Percentiles rank a stretch among this genome's conserved stretches.
These are phyloP conservation scores for Parachlorella kessleri DNA, from an alignment of 139 green algal species.

Conservation along the genomic window DNA sequence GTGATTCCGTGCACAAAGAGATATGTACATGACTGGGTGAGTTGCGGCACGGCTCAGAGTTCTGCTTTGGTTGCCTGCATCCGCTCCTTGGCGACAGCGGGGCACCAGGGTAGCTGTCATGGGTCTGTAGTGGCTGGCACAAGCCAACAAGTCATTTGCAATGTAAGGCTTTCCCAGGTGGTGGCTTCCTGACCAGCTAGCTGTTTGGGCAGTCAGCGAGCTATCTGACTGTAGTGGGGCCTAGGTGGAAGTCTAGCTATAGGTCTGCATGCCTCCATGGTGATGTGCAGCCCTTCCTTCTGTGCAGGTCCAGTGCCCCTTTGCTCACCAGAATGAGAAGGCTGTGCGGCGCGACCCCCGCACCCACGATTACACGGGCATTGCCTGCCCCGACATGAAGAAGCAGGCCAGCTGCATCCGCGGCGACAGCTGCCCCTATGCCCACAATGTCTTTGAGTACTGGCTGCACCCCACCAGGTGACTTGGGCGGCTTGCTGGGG, in stretches of 20 bases:
- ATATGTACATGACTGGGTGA: no score
- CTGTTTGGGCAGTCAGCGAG: conserved; percentile 26
- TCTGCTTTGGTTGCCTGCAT: no score
- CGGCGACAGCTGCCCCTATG: conserved; percentile 79
- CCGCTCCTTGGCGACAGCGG: no score
- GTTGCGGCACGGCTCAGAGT: no score
- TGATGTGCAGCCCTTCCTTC: neutral
- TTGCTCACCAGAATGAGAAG: neutral
- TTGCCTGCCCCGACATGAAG: neutral
- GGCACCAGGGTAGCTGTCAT: no score
- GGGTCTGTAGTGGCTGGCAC: no score
- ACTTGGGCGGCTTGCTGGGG: neutral
- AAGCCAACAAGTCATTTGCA: no score
- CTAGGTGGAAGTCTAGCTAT: conserved; percentile 70
- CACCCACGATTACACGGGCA: neutral
- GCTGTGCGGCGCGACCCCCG: neutral
- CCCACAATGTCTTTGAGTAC: conserved; percentile 93
- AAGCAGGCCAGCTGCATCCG: conserved; percentile 61
- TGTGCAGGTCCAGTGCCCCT: conserved; percentile 15
- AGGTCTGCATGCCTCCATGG: conserved; percentile 10
- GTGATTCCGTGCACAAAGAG: no score
- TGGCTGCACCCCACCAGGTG: conserved; percentile 85
- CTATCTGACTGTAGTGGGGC: conserved; percentile 75
- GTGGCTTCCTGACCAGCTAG: neutral
- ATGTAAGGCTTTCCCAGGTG: no score